Evolutionary conservation across 306 rosid species (phyloP).

Genomic region (Astragalus membranaceus): DNA sequence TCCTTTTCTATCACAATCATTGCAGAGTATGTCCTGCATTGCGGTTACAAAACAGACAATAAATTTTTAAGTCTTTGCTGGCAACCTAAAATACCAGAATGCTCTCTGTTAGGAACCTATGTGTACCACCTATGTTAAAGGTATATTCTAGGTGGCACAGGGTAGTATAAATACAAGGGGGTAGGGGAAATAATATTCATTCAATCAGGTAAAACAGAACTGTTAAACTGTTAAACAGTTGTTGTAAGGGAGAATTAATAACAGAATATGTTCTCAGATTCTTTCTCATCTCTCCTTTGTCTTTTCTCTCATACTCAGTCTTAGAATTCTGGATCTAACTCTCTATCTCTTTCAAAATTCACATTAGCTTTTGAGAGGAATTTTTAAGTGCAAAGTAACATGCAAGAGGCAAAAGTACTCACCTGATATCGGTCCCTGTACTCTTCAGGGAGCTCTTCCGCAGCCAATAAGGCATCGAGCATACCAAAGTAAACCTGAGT

Average conservation of each 20-base stretch:
- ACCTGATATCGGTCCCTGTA: slow-evolving; percentile 81
- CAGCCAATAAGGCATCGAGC: slow-evolving; percentile 96
- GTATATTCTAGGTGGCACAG: too few species aligned
- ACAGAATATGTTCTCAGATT: too few species aligned
- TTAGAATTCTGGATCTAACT: too few species aligned
- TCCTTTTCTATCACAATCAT: slow-evolving; percentile 84
- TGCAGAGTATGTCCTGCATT: slow-evolving; percentile 85
- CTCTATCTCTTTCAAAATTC: slow-evolving; percentile 14
- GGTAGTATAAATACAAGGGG: too few species aligned
- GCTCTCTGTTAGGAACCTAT: too few species aligned
- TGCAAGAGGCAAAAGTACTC: slow-evolving; percentile 6
- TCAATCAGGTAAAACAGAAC: too few species aligned
- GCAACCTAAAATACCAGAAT: background rate
- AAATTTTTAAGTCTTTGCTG: background rate
- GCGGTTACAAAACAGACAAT: slow-evolving; percentile 18
- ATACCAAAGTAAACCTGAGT: slow-evolving; percentile 92
- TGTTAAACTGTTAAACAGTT: too few species aligned
- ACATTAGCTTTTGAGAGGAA: slow-evolving; percentile 21
- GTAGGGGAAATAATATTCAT: too few species aligned
- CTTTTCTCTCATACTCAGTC: too few species aligned
- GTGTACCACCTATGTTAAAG: too few species aligned
- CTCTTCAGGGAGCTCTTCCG: slow-evolving; percentile 97
- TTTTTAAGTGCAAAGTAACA: slow-evolving; percentile 3
- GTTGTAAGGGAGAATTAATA: too few species aligned
- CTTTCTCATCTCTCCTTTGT: too few species aligned